Evolutionary conservation across 1,284 basidiomycete species (phyloP), one percentile per base, ranked within the genome.

Genomic region (Ganoderma resinaceum): DNA sequence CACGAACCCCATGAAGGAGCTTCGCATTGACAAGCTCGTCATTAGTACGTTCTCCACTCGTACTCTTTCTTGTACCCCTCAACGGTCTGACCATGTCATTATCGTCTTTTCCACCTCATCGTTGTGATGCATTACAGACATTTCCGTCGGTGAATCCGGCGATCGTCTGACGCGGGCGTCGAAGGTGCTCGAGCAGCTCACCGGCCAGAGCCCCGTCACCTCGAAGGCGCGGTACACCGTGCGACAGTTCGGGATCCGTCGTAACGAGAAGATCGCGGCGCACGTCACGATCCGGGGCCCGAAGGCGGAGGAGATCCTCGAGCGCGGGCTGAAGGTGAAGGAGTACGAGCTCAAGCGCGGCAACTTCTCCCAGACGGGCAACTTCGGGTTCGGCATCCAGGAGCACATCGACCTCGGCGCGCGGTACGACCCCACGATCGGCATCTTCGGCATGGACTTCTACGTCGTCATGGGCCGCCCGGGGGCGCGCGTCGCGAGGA

Each of bases 221-320:
- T 98, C 96, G 83, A 99, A 99, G 90, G 97, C 97, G 73, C 95
- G 97, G 78, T 99, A 98, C 94, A 99, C 98, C 78, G 96, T 99
- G 84, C 96, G 97, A 80, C 95, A 95, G 69, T 99, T 99, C 87
- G 94, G 95, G 82, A 99, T 99, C 88, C 95, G 98, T 82, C 95
- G 97, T 87, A 99, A 99, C 89, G 98, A 99, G 87, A 99, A 99
- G 91, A 99, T 99, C 80, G 98, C 98, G 67, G 95, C 94, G 78
- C 97, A 99, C 86, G 97, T 99, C 80, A 99, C 97, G 81, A 98
- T 99, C 86, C 96, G 97, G 76, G 97, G 97, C 62, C 97, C 97
- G 78, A 99, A 99, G 86, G 97, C 97, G 64, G 97, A 99, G 90
- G 97, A 99, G 85, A 99, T 98, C 82, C 89, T 99, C 78, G 98